Evolutionary conservation across 2,329 filamentous ascomycete genomes (phyloP), one percentile per base, ranked within the genome.

Genomic region (Exophiala oligosperma): DNA sequence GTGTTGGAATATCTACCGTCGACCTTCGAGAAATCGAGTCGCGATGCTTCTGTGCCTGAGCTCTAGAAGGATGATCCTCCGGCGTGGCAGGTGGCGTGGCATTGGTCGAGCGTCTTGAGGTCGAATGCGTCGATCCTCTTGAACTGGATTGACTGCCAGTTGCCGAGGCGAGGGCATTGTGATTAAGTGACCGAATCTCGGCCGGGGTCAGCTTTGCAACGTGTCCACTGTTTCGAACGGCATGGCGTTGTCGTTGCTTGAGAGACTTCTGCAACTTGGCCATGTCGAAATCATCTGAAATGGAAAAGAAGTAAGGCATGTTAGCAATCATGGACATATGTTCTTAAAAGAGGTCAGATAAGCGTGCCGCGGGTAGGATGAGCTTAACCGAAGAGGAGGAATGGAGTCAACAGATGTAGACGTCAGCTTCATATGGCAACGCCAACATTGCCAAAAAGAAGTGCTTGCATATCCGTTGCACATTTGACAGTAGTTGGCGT

Each of bases 221-320:
- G 50, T 62, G 54, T 21, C 50, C 49, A 50, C 57, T 60, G 43
- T 59, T 57, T n/a, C 54, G 58, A 26, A 61, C 40, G 9, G 62
- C 59, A 29, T 58, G 54, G 11, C 60, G 60, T 44, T 65, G 65
- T 38, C 61, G 56, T 54, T 66, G 65, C 53, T 62, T 64, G 38
- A 66, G 51, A n/a, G 55, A 56, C 56, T 67, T 67, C 55, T 63
- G 56, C 48, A 67, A 44, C 56, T 64, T 66, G 50, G 62, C 64
- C 65, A 67, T 67, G 46, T 67, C 62, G 55, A 66, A 63, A 26
- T 62, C 60, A 57, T 66, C 65, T 66, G 55, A n/a, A 49, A 38
- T 40, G 7, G 43, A 52, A 40, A 24, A 9, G 35, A 46, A 28
- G 35, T 11, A 54, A 35, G 32, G 24, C 29, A 49, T 43, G 59